Evolutionary conservation across 441 rosid species (phyloP).

Genomic region (Dalechampia spathulata): DNA sequence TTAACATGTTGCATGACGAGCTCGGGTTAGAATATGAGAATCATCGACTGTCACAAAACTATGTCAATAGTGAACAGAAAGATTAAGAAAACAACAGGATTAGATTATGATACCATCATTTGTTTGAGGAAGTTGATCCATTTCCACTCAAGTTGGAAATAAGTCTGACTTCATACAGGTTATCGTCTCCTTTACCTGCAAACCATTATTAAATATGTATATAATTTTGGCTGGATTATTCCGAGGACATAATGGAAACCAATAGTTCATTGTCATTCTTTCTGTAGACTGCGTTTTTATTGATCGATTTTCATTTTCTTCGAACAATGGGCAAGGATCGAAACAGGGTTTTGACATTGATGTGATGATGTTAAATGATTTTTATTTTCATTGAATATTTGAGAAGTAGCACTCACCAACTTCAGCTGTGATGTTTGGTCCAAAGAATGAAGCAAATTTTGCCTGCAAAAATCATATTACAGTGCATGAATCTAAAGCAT

Average conservation of each 20-base stretch:
- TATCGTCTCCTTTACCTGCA: slow-evolving; percentile 62
- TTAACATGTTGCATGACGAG: no score
- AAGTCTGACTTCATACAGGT: slow-evolving; percentile 68
- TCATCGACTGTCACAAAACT: no score
- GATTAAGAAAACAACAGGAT: slow-evolving; percentile 11
- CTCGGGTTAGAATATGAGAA: no score
- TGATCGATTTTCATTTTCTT: no score
- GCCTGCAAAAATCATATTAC: slow-evolving; percentile 41
- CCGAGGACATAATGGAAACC: no score
- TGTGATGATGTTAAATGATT: no score
- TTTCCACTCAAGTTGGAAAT: slow-evolving; percentile 45
- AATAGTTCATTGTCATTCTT: no score
- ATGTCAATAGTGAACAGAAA: background rate
- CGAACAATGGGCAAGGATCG: no score
- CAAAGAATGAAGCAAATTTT: slow-evolving; percentile 88
- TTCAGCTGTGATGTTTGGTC: slow-evolving; percentile 81
- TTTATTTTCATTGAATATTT: background rate
- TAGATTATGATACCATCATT: slow-evolving; percentile 9
- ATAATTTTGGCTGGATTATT: no score
- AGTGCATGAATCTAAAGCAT: slow-evolving; percentile 6
- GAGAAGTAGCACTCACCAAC: slow-evolving; percentile 41
- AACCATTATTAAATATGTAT: slow-evolving; percentile 5
- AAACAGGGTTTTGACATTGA: no score
- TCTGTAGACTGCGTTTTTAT: no score
- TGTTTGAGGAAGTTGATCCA: slow-evolving; percentile 37